Conservation (phyloP, 2,329 filamentous ascomycete genomes). For the Botrytis sinoallii region DNA sequence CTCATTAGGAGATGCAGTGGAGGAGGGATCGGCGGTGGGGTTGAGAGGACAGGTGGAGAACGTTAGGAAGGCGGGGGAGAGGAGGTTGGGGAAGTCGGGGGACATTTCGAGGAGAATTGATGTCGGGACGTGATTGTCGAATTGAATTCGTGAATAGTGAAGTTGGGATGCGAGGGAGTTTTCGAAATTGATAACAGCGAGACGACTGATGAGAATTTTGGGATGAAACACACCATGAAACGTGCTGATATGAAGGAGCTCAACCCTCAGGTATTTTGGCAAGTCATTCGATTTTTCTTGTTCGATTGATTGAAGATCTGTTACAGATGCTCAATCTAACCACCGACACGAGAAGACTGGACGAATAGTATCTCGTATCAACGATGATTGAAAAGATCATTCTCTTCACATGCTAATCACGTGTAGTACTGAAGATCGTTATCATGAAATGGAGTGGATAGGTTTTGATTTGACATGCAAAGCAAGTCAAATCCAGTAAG, state of each 20-base stretch:
- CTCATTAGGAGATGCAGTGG: conserved; percentile 4
- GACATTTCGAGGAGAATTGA: not conserved
- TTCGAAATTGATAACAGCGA: not conserved
- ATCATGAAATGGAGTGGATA: not conserved
- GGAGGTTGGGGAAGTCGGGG: conserved; percentile 27
- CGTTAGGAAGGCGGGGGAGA: conserved; percentile 26
- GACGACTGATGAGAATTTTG: not conserved
- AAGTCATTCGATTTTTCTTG: not conserved
- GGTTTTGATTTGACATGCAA: conserved; percentile 7
- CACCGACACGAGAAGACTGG: not conserved
- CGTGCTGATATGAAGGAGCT: conserved; percentile 1
- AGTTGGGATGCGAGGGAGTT: not conserved
- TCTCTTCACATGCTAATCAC: conserved; percentile 1
- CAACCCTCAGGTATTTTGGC: not conserved
- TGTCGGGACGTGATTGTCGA: not conserved
- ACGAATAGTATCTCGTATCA: not conserved
- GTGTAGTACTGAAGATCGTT: not conserved
- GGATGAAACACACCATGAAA: not conserved
- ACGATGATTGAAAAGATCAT: not conserved
- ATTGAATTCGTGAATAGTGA: not conserved
- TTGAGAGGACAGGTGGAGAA: conserved; percentile 26
- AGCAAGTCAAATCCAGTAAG: not conserved
- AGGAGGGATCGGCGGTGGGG: conserved; percentile 6
- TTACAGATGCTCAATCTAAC: not conserved
- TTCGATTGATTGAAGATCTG: not conserved